These are phyloP conservation scores for Phlegmacium glaucopus DNA, from an alignment of 768 basidiomycete genomes.

Conservation along the genomic window DNA sequence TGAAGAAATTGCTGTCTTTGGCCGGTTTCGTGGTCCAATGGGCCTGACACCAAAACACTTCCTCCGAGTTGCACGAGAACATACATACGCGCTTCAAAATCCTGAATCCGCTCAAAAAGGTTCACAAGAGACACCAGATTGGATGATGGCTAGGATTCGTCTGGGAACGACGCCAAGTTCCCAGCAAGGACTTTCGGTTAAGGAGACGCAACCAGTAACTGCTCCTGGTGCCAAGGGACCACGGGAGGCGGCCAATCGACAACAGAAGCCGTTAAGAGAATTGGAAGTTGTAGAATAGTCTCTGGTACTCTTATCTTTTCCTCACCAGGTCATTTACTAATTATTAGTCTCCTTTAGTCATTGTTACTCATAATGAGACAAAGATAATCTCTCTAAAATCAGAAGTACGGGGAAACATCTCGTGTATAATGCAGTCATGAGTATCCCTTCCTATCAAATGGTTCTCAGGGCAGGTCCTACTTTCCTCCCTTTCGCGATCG, in stretches of 20 bases:
- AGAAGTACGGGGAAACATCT: too few relatives aligned
- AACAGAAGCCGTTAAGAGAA: background rate
- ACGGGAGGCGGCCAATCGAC: background rate
- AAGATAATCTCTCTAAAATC: too few relatives aligned
- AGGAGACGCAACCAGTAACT: background rate
- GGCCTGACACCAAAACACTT: conserved; percentile 44
- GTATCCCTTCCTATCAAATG: too few relatives aligned
- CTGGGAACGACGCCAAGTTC: background rate
- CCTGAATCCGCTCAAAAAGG: conserved; percentile 5
- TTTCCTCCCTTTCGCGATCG: too few relatives aligned
- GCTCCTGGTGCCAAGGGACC: background rate
- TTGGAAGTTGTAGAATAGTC: background rate
- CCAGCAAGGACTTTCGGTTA: background rate
- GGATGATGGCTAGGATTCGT: background rate
- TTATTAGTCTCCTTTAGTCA: too few relatives aligned
- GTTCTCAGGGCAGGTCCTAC: too few relatives aligned
- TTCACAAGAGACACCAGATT: background rate
- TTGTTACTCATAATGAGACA: too few relatives aligned
- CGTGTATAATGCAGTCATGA: too few relatives aligned
- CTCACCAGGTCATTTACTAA: too few relatives aligned
- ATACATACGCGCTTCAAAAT: conserved; percentile 14
- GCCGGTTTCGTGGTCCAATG: conserved; percentile 32
- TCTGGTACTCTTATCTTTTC: background rate
- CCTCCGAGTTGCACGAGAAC: conserved; percentile 36
- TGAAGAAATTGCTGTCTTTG: conserved; percentile 34